Base-by-base conservation (phyloP, 495 filamentous ascomycete genomes). In the Pyrenopolyporus hunteri region DNA sequence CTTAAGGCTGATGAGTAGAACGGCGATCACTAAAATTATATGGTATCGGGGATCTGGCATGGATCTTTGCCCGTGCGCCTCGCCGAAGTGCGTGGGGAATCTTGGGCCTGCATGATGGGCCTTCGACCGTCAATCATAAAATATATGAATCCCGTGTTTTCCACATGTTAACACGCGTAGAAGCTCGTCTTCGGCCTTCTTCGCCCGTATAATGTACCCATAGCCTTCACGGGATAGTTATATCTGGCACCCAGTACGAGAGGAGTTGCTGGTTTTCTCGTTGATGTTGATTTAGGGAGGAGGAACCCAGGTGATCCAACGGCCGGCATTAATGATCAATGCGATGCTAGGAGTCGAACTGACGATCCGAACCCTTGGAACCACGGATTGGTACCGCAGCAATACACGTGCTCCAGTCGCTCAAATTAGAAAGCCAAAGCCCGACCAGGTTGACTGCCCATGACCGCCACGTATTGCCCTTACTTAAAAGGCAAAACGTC, bases 11-110 rank as follows among this genome's bases (percentile, higher is more conserved):
- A 57, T 42, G 29, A 58, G 47, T 55, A 46, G 16, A 44, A 59
- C 62, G 55, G 62, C 62, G 62, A 64, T 35, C 55, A 64, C 20
- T 40, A 28, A 23, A 39, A 43, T 23, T 19, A 39, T 40, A 54
- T 33, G 25, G 43, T 19, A 20, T 64, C 62, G 62, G 62, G 62
- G 62, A 64, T 64, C 62, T 64, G 23, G 49, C 55, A 64, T 64
- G 48, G 37, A 51, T 50, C 33, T 44, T 29, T 45, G 35, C 50
- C 62, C 62, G 55, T 64, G 62, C 62, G 55, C 55, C 20, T 64
- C 62, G 62, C 62, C 62, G 62, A 64, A 31, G 43, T 59, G 35
- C 25, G 55, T 58, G 61, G 54, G n/a, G 51, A n/a, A 51, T 51
- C 26, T 33, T 48, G 54, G 52, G 33, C 26, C 16, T 42, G 16